Evolutionary conservation across 768 basidiomycete species (phyloP).

Genomic region (Termitomyces sp.): DNA sequence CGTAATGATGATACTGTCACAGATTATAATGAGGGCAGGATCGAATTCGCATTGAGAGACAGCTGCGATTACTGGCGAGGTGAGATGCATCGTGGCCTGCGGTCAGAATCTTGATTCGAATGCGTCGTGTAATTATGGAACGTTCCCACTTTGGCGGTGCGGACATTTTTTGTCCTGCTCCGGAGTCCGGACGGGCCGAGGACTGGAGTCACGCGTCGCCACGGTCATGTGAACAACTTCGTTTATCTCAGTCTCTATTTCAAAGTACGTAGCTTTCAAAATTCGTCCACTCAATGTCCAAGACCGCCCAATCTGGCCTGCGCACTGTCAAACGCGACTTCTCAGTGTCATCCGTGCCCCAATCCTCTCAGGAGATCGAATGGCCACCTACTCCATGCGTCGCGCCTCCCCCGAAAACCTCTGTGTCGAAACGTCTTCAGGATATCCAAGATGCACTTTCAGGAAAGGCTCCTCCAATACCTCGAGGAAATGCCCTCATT

Average conservation of each 20-base stretch:
- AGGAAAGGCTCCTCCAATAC: conserved; percentile 15
- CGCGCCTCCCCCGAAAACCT: conserved; percentile 7
- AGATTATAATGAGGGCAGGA: too few relatives aligned
- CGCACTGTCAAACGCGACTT: conserved; percentile 59
- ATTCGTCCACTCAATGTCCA: conserved; percentile 18
- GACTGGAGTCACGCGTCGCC: background rate
- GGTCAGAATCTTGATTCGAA: too few relatives aligned
- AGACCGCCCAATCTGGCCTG: conserved; percentile 52
- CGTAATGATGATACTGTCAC: too few relatives aligned
- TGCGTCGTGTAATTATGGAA: too few relatives aligned
- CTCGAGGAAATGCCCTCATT: conserved; percentile 20
- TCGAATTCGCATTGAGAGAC: background rate
- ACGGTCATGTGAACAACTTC: conserved; percentile 8
- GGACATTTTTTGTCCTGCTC: too few relatives aligned
- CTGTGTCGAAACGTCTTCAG: conserved; percentile 41
- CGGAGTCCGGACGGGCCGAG: too few relatives aligned
- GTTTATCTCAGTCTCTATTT: background rate
- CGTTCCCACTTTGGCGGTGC: too few relatives aligned
- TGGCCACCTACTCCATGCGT: conserved; percentile 36
- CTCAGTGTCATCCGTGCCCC: conserved; percentile 32
- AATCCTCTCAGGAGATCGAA: conserved; percentile 37
- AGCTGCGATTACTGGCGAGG: background rate
- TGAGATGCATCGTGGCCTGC: too few relatives aligned
- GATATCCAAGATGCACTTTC: conserved; percentile 55
- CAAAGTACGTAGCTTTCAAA: background rate